Conservation (phyloP, 345 rosid species). For the Eucalyptus erythrocorys region DNA sequence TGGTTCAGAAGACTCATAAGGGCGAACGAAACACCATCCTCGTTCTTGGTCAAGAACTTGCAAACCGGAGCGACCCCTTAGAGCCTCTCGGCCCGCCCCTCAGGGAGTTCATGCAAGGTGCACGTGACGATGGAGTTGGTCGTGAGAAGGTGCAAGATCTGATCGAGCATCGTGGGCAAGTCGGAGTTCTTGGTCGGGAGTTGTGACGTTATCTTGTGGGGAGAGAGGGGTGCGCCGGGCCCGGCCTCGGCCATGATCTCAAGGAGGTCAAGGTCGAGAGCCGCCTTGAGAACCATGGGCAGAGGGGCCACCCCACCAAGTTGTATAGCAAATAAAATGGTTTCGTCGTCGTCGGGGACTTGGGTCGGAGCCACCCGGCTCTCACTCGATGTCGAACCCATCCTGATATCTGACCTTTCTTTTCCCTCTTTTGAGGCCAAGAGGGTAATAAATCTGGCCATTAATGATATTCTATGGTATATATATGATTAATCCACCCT, state of each 20-base stretch:
- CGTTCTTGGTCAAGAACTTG: slow-evolving; percentile 15
- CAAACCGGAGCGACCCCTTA: slow-evolving; percentile 20
- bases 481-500: no score
- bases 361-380: neutral
- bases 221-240: slow-evolving; percentile 3
- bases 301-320: slow-evolving; percentile 3
- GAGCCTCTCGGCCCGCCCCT: slow-evolving; percentile 9
- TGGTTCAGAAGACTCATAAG: slow-evolving; percentile 16
- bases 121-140: slow-evolving; percentile 6
- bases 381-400: neutral
- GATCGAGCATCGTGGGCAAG: slow-evolving; percentile 6
- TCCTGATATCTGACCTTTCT: neutral
- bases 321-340: slow-evolving; percentile 7
- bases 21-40: slow-evolving; percentile 23
- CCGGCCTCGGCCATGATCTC: slow-evolving; percentile 16
- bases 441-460: no score
- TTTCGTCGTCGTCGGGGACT: slow-evolving; percentile 6
- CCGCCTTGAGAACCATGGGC: slow-evolving; percentile 19
- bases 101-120: neutral
- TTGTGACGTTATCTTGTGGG: slow-evolving; percentile 9
- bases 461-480: no score
- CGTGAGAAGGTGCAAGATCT: slow-evolving; percentile 13
- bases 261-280: slow-evolving; percentile 19
- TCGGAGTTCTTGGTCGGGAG: slow-evolving; percentile 16
- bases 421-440: neutral